These are phyloP conservation scores for Hyphopichia homilentoma DNA, from an alignment of 805 yeast genomes.

Conservation along the genomic window DNA sequence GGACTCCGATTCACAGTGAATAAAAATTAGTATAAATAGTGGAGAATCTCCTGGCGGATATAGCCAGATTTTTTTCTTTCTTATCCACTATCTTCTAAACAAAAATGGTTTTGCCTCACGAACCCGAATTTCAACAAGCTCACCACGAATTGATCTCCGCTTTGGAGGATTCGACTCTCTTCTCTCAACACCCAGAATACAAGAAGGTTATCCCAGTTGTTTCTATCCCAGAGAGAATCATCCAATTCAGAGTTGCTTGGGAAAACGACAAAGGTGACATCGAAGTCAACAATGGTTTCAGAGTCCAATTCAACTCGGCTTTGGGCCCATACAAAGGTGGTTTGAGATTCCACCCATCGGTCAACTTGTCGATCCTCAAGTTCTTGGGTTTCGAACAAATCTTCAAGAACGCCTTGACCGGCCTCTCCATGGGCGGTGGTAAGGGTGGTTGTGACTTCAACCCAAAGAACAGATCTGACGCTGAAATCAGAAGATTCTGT, in stretches of 20 bases:
- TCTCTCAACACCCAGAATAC: slow-evolving; percentile 85
- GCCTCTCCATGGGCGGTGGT: slow-evolving; percentile 98
- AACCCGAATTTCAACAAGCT: slow-evolving; percentile 99
- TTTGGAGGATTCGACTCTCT: slow-evolving; percentile 85
- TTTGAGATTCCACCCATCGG: slow-evolving; percentile 95
- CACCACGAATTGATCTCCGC: slow-evolving; percentile 89
- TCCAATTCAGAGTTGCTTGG: slow-evolving; percentile 98
- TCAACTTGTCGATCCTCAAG: slow-evolving; percentile 90
- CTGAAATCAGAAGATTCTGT: slow-evolving; percentile 96
- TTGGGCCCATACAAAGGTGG: slow-evolving; percentile 99
- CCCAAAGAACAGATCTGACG: slow-evolving; percentile 91
- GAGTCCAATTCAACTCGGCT: slow-evolving; percentile 98
- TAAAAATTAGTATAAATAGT: too few species aligned
- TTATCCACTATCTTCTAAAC: too few species aligned
- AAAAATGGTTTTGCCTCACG: slow-evolving; percentile 76
- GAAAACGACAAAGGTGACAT: slow-evolving; percentile 90
- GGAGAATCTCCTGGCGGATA: too few species aligned
- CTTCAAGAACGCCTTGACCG: slow-evolving; percentile 97
- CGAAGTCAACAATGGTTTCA: slow-evolving; percentile 95
- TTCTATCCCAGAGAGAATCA: slow-evolving; percentile 91
- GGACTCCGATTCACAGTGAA: too few species aligned
- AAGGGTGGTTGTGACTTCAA: slow-evolving; percentile 98
- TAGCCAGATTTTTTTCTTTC: too few species aligned
- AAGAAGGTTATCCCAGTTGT: slow-evolving; percentile 84
- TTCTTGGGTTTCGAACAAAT: slow-evolving; percentile 98